Percentiles rank a stretch among this genome's conserved stretches.
Evolutionary conservation across 768 basidiomycete species (phyloP).

Genomic region (Macrolepiota fuliginosa): DNA sequence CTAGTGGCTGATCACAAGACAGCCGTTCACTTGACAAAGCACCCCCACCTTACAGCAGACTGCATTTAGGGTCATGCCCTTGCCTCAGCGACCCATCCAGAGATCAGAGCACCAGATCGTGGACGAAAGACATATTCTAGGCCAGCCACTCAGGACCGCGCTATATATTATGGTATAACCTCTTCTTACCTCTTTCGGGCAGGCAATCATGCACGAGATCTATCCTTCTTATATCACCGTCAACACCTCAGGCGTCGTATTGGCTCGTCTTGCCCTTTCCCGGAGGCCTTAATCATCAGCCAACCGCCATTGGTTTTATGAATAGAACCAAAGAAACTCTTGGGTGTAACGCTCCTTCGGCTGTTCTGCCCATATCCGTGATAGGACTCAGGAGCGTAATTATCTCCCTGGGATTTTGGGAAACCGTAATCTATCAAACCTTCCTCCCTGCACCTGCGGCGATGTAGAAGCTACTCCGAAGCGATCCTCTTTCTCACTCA

Average conservation of each 20-base stretch:
- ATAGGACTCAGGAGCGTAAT: conserved; percentile 8
- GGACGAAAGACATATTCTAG: not conserved
- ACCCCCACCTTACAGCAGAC: too few species aligned
- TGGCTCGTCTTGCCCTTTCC: not conserved
- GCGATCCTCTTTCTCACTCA: not conserved
- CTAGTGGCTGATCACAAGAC: too few species aligned
- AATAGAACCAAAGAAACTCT: not conserved
- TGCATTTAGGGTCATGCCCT: not conserved
- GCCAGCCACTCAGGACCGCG: not conserved
- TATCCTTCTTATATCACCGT: not conserved
- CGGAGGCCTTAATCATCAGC: not conserved
- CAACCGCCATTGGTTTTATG: not conserved
- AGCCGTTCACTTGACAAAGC: too few species aligned
- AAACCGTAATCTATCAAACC: conserved; percentile 5
- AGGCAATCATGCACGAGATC: not conserved
- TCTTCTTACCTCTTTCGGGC: not conserved
- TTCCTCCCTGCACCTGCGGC: not conserved
- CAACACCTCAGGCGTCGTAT: not conserved
- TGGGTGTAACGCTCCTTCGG: not conserved
- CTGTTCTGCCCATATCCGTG: conserved; percentile 6
- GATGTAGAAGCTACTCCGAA: not conserved
- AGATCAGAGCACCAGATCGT: not conserved
- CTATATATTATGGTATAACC: not conserved
- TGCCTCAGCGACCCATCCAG: not conserved
- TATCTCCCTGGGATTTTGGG: conserved; percentile 1